Conservation (phyloP, 108 stramenopile genomes). For the Nitzschia putrida region DNA sequence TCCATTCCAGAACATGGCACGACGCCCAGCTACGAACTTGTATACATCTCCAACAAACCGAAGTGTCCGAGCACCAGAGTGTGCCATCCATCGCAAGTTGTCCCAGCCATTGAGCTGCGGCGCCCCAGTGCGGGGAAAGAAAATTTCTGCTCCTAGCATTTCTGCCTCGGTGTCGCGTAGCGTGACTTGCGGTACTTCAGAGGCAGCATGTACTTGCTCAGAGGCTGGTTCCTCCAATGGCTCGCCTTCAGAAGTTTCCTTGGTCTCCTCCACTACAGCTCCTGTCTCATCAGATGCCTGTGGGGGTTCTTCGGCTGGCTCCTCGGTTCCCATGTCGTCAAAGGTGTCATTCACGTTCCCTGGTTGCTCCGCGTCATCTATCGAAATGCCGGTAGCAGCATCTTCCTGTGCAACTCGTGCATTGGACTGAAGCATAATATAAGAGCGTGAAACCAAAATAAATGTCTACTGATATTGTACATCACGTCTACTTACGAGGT, state of each 20-base stretch:
- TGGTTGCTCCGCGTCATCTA: neutral
- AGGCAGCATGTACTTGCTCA: neutral
- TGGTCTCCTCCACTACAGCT: neutral
- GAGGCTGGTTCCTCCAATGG: neutral
- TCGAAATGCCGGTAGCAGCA: neutral
- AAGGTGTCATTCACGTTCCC: neutral
- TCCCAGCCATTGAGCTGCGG: constrained; percentile 48
- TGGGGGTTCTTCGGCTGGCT: neutral
- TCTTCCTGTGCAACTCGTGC: neutral
- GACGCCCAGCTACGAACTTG: constrained; percentile 22
- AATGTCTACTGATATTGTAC: neutral
- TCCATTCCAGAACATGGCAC: constrained; percentile 46
- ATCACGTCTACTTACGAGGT: constrained; percentile 7
- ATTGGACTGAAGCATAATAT: constrained; percentile 9
- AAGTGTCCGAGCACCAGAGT: constrained; percentile 43
- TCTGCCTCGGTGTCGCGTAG: constrained; percentile 16
- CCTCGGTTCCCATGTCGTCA: neutral
- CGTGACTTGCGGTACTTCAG: neutral
- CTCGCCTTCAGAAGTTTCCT: neutral
- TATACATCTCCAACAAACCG: constrained; percentile 19
- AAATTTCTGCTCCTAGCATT: constrained; percentile 33
- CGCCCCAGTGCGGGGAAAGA: constrained; percentile 25
- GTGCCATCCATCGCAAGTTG: constrained; percentile 58
- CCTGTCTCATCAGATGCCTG: neutral
- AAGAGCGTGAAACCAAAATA: constrained; percentile 9